phyloP scores from a whole-genome alignment of 768 basidiomycete genomes.

The Gloeostereum incarnatum region DNA sequence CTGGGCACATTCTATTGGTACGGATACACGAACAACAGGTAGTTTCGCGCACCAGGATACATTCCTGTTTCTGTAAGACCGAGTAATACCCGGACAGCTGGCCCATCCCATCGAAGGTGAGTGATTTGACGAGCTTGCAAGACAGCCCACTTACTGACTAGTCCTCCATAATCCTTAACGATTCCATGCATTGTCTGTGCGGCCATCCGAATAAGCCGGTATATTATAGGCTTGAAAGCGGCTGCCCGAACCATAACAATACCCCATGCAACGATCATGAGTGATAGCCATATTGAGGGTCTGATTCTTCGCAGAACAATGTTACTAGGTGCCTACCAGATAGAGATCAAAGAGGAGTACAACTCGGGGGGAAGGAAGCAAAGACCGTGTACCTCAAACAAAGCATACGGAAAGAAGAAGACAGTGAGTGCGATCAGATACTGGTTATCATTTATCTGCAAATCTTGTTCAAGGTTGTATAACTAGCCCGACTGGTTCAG shows the following conservation, averaged over 20 bases:
- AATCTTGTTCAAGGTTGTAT: slow-evolving; percentile 46
- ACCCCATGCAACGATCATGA: slow-evolving; percentile 40
- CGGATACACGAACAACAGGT: no score
- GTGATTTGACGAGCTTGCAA: neutral
- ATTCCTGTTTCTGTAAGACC: slow-evolving; percentile 53
- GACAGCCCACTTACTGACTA: slow-evolving; percentile 35
- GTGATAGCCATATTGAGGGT: slow-evolving; percentile 60
- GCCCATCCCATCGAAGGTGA: neutral
- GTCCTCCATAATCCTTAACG: slow-evolving; percentile 47
- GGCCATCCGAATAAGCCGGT: no score
- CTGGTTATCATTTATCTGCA: slow-evolving; percentile 52
- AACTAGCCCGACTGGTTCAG: slow-evolving; percentile 25
- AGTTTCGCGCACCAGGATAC: slow-evolving; percentile 53
- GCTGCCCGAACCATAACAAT: slow-evolving; percentile 37
- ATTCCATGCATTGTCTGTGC: no score
- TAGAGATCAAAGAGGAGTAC: neutral
- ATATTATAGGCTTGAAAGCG: no score
- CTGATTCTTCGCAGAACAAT: slow-evolving; percentile 46
- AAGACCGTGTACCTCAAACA: slow-evolving; percentile 57
- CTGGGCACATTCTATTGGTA: no score
- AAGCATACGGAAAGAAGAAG: slow-evolving; percentile 69
- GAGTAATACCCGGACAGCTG: slow-evolving; percentile 54
- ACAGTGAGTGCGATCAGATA: slow-evolving; percentile 62
- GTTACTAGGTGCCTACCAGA: slow-evolving; percentile 49
- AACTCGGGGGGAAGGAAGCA: no score